A percentile compares a stretch with the other conserved stretches of the same genome.
These are phyloP conservation scores for Globisporangium lucens DNA, from an alignment of 352 stramenopile genomes.

Conservation along the genomic window DNA sequence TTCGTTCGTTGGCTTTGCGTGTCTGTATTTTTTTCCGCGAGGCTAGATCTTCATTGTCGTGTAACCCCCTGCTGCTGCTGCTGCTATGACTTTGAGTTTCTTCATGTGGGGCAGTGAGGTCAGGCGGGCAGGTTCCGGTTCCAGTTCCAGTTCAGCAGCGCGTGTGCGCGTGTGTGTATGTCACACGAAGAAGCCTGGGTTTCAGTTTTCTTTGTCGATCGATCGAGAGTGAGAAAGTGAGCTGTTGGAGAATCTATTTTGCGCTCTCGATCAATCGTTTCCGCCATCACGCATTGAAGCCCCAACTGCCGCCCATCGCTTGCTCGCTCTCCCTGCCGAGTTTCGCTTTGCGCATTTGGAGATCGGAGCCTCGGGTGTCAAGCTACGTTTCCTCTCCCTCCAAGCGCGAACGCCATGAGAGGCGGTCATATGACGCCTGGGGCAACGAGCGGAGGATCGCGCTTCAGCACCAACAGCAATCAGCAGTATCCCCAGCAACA, in stretches of 20 bases:
- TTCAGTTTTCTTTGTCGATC: conserved; percentile 5
- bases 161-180: not conserved
- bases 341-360: not conserved
- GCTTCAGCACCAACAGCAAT: not conserved
- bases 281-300: conserved; percentile 2
- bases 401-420: conserved; percentile 7
- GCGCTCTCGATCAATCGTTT: conserved; percentile 6
- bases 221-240: not conserved
- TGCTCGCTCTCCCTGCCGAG: not conserved
- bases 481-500: not conserved
- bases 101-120: not conserved
- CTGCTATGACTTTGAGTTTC: not conserved
- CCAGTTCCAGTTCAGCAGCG: not conserved
- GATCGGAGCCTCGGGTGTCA: conserved; percentile 1
- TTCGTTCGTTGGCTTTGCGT: not conserved
- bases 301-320: not conserved
- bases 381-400: not conserved
- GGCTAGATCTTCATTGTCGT: not conserved
- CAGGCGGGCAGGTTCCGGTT: not conserved
- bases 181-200: not conserved
- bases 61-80: conserved; percentile 1
- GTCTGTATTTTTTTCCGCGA: not conserved
- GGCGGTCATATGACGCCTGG: conserved; percentile 3
- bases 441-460: not conserved
- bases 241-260: not conserved